Base-by-base conservation (phyloP, 2,329 filamentous ascomycete species). In the Cladosporium sp. region DNA sequence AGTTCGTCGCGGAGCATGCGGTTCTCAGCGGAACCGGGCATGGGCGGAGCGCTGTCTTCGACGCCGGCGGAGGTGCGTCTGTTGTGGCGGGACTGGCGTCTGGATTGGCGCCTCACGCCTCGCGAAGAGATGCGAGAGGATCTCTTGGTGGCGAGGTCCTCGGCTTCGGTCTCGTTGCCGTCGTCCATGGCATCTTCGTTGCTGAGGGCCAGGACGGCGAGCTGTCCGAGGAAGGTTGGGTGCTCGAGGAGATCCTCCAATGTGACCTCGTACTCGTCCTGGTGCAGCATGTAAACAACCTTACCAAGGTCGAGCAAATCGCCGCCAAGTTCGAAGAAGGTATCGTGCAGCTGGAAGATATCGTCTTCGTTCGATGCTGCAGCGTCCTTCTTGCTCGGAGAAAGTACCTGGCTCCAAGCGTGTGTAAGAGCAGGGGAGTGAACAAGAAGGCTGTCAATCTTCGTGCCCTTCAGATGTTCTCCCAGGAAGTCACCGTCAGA, bases 271-370 rank as follows among this genome's bases (percentile, higher is more conserved):
- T 41, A 48, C 8, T 48, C 45, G 27, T 48, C 45, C 32, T 48
- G 45, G 45, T 48, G 45, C 8, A 48, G 19, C 45, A 48, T 48
- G 45, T 48, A 48, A 8, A 48, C 37, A 27, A 48, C 45, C 19
- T 48, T 48, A 7, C 45, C 45, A 9, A 48, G 29, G 13, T 40
- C 45, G 12, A 48, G 27, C 2, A 48, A 18, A 22, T 48, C 45
- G 13, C 45, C 45, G 7, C 45, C 45, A 8, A 48, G 45, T 11
- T 48, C 45, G 36, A 48, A 48, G 45, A 48, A 48, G 6, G 45
- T 48, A 4, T 36, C 39, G 37, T 48, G 45, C 15, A 48, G 45
- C 19, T 48, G 24, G 45, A 48, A 48, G 17, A 27, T 37, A 11
- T 48, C 45, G 27, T 41, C 22, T 5, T 34, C 8, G 13, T 36